Percentiles rank a stretch among this genome's conserved stretches.
These are phyloP conservation scores for Phytophthora sojae DNA, from an alignment of 352 stramenopile species.

Conservation along the genomic window DNA sequence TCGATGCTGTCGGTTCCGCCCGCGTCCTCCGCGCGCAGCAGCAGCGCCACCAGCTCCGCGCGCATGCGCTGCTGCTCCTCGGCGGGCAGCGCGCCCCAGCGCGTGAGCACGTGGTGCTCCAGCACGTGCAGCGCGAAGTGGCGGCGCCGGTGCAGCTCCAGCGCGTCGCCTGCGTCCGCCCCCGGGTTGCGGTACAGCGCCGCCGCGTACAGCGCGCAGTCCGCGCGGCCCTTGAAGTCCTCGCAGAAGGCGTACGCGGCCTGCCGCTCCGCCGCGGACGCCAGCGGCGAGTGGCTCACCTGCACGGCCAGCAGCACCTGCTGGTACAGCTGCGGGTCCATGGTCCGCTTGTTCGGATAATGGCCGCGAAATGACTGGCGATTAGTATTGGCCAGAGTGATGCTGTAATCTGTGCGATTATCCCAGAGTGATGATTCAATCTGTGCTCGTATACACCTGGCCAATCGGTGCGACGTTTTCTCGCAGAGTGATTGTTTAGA, in stretches of 20 bases:
- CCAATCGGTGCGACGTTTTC: too few species aligned
- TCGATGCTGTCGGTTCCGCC: too few species aligned
- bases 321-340: constrained; percentile 77
- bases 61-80: constrained; percentile 60
- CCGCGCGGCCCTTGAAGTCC: constrained; percentile 70
- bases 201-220: constrained; percentile 80
- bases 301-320: constrained; percentile 78
- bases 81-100: constrained; percentile 56
- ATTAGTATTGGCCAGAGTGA: too few species aligned
- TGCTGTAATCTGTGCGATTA: too few species aligned
- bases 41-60: constrained; percentile 62
- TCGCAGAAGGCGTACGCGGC: constrained; percentile 80
- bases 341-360: too few species aligned
- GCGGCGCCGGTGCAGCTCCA: constrained; percentile 62
- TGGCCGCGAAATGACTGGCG: constrained; percentile 15
- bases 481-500: too few species aligned
- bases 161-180: constrained; percentile 24
- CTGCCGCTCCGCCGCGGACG: constrained; percentile 50
- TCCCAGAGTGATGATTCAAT: too few species aligned
- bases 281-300: constrained; percentile 71
- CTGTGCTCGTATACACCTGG: too few species aligned
- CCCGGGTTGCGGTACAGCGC: constrained; percentile 71
- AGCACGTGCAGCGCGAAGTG: constrained; percentile 86
- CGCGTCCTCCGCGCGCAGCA: constrained; percentile 35
- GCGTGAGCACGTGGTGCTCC: constrained; percentile 70